These are phyloP conservation scores for Selaginella tamariscina DNA, from an alignment of 75 land plant species.

Conservation along the genomic window DNA sequence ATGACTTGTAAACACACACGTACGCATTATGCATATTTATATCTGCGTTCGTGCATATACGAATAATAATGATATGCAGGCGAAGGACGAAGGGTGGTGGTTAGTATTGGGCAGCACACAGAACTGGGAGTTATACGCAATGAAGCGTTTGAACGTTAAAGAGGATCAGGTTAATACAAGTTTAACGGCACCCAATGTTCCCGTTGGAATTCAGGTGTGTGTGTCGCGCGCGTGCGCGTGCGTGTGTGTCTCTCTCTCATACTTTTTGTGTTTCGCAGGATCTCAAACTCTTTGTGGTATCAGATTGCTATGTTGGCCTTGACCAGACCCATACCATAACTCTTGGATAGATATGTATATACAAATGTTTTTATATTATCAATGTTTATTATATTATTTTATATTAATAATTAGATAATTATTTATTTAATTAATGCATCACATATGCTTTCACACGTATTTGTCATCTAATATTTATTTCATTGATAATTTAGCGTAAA, in stretches of 20 bases:
- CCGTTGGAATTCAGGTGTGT: constrained; percentile 8
- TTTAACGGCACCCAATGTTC: constrained; percentile 42
- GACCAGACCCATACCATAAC: constrained; percentile 34
- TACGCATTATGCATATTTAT: too few relatives aligned
- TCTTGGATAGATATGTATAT: too few relatives aligned
- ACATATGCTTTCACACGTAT: too few relatives aligned
- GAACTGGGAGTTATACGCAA: constrained; percentile 61
- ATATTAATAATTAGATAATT: too few relatives aligned
- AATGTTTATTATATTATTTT: too few relatives aligned
- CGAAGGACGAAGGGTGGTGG: constrained; percentile 99
- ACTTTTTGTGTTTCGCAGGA: constrained; percentile 36
- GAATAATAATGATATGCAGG: constrained; percentile 36
- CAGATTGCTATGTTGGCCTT: constrained; percentile 89
- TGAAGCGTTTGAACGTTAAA: constrained; percentile 69
- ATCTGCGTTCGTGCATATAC: too few relatives aligned
- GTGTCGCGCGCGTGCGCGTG: neutral
- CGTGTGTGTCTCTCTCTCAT: neutral
- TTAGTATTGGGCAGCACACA: constrained; percentile 56
- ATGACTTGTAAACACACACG: too few relatives aligned
- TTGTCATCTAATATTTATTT: too few relatives aligned
- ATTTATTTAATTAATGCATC: too few relatives aligned
- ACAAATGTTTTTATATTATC: too few relatives aligned
- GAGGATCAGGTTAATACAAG: constrained; percentile 35
- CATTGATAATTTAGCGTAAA: too few relatives aligned
- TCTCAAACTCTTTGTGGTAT: constrained; percentile 54